phyloP scores from a whole-genome alignment of 352 stramenopile genomes.

The Phytophthora pseudosyringae region DNA sequence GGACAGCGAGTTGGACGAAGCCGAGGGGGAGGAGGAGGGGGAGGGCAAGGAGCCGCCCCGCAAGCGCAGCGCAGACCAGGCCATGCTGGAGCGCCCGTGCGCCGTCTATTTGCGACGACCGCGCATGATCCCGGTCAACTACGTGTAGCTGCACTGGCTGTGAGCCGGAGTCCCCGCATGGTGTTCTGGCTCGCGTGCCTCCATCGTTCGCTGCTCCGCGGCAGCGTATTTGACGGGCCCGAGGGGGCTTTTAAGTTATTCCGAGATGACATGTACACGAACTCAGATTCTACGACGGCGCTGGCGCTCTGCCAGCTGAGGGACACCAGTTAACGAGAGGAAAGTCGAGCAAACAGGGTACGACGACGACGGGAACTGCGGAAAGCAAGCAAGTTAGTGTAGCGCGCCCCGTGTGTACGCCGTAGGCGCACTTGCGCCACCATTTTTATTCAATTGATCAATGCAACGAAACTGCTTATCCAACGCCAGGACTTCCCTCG shows the following conservation, averaged over 20 bases:
- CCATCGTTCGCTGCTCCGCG: slow-evolving; percentile 2
- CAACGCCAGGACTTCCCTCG: not conserved
- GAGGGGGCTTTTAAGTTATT: slow-evolving; percentile 36
- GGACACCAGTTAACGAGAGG: slow-evolving; percentile 24
- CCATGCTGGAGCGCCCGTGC: slow-evolving; percentile 52
- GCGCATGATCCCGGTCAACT: slow-evolving; percentile 76
- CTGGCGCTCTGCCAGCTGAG: slow-evolving; percentile 15
- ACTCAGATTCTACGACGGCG: slow-evolving; percentile 20
- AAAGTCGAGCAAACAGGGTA: slow-evolving; percentile 20
- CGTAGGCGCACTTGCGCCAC: slow-evolving; percentile 2
- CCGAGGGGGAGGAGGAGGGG: slow-evolving; percentile 21
- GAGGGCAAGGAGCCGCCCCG: slow-evolving; percentile 13
- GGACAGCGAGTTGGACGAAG: slow-evolving; percentile 21
- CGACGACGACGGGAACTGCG: not conserved
- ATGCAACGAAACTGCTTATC: slow-evolving; percentile 15
- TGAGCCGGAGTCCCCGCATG: not conserved
- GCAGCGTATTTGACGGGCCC: slow-evolving; percentile 15
- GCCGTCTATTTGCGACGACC: slow-evolving; percentile 55
- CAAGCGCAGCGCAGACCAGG: slow-evolving; percentile 58
- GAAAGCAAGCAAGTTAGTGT: not conserved
- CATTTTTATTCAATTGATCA: slow-evolving; percentile 28
- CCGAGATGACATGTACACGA: slow-evolving; percentile 28
- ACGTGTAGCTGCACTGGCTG: slow-evolving; percentile 37
- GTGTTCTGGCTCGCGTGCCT: slow-evolving; percentile 7
- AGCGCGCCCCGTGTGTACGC: slow-evolving; percentile 7